Conservation (phyloP, 2,329 filamentous ascomycete genomes). For the Fusarium sp. region DNA sequence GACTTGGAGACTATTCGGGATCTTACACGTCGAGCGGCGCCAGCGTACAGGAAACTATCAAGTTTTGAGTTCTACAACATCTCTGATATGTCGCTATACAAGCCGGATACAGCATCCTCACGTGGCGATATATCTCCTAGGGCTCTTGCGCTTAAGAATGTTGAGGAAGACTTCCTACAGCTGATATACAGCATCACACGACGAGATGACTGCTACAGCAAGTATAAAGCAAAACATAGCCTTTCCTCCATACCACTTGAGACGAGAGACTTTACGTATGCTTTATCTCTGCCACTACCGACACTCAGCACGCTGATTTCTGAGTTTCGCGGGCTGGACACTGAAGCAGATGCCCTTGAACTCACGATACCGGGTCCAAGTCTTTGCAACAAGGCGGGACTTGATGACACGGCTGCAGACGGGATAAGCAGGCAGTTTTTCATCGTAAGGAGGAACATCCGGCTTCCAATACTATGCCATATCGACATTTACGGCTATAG, state of each 20-base stretch:
- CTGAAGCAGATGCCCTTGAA: constrained; percentile 2
- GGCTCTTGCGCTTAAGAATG: constrained; percentile 12
- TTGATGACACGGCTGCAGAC: not conserved
- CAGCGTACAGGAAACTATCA: not conserved
- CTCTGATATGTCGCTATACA: not conserved
- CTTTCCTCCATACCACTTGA: not conserved
- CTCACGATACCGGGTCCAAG: not conserved
- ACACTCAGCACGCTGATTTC: not conserved
- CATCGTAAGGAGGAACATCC: not conserved
- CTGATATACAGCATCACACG: not conserved
- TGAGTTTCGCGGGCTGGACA: not conserved
- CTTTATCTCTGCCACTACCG: not conserved
- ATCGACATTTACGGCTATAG: fast-evolving
- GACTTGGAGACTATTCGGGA: not conserved
- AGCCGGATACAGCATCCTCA: fast-evolving
- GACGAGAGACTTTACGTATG: not conserved
- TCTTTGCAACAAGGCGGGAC: fast-evolving
- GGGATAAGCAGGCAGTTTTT: not conserved
- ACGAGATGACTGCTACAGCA: not conserved
- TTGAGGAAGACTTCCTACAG: constrained; percentile 5
- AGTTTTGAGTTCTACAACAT: constrained; percentile 14
- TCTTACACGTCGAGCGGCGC: not conserved
- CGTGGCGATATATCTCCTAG: not conserved
- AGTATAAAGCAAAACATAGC: not conserved
- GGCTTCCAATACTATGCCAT: not conserved